Conservation (phyloP, 805 yeast genomes). For the Metschnikowia matae region DNA sequence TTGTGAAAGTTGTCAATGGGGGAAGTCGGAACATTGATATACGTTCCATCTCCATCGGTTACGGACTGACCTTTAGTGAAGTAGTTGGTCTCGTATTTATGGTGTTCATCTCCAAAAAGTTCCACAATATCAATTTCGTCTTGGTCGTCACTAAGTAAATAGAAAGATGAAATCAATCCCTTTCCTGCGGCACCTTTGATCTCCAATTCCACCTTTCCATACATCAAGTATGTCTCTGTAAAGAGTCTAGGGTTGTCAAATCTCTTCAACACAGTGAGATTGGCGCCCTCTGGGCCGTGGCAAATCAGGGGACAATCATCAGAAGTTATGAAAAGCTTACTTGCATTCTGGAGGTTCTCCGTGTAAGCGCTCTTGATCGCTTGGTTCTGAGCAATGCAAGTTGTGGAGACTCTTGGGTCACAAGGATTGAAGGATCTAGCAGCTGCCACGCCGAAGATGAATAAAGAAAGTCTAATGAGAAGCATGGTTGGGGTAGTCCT, state of each 20-base stretch:
- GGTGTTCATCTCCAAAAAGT: constrained; percentile 33
- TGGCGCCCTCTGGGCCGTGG: constrained; percentile 6
- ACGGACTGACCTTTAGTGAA: constrained; percentile 38
- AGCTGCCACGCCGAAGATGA: background rate
- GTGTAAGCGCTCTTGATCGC: constrained; percentile 20
- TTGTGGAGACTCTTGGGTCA: constrained; percentile 23
- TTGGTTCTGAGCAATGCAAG: constrained; percentile 25
- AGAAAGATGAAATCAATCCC: constrained; percentile 38
- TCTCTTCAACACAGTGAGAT: constrained; percentile 10
- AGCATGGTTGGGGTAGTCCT: background rate
- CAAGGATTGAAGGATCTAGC: constrained; percentile 16
- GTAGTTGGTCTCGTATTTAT: constrained; percentile 33
- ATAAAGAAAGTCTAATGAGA: background rate
- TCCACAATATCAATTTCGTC: constrained; percentile 42
- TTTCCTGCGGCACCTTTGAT: constrained; percentile 29
- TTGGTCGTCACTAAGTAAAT: constrained; percentile 40
- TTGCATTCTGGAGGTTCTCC: constrained; percentile 6
- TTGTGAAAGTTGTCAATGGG: constrained; percentile 25
- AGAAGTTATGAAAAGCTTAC: constrained; percentile 10
- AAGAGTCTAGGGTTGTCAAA: constrained; percentile 31
- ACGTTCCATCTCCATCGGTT: constrained; percentile 33
- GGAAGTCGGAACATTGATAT: constrained; percentile 23
- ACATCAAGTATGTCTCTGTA: constrained; percentile 28
- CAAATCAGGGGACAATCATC: constrained; percentile 11
- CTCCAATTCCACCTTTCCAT: constrained; percentile 37